phyloP scores from a whole-genome alignment of 2,329 filamentous ascomycete species.

The Penicillium sp. region DNA sequence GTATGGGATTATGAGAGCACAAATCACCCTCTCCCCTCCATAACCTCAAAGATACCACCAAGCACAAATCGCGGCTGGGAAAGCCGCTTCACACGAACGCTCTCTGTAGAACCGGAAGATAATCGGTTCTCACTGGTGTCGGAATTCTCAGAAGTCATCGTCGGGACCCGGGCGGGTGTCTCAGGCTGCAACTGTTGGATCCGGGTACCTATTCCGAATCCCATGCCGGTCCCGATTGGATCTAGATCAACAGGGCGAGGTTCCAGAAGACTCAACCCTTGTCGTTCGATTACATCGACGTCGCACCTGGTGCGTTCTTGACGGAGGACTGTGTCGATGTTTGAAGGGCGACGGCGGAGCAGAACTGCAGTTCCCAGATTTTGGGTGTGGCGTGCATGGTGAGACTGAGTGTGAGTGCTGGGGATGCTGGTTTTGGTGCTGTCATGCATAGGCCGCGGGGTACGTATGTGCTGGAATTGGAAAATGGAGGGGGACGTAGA shows the following conservation, averaged over 20 bases:
- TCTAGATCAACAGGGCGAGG: conserved; percentile 46
- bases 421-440: conserved; percentile 6
- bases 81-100: conserved; percentile 11
- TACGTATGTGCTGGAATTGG: conserved; percentile 29
- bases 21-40: conserved; percentile 46
- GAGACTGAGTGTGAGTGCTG: background rate
- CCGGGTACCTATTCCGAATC: conserved; percentile 20
- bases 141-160: background rate
- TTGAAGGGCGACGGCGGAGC: conserved; percentile 48
- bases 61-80: conserved; percentile 47
- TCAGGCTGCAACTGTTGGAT: conserved; percentile 27
- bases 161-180: conserved; percentile 1
- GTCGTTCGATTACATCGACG: conserved; percentile 44
- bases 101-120: conserved; percentile 6
- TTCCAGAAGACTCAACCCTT: conserved; percentile 51
- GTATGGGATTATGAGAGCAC: background rate
- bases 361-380: conserved; percentile 35
- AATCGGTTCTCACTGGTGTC: conserved; percentile 12
- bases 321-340: conserved; percentile 49
- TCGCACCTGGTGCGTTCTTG: conserved; percentile 48
- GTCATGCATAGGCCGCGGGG: conserved; percentile 16
- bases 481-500: conserved; percentile 24
- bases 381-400: conserved; percentile 33
- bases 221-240: conserved; percentile 17
- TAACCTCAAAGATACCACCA: conserved; percentile 54